phyloP scores from a whole-genome alignment of 1,284 basidiomycete species.

The Apiotrichum gamsii region DNA sequence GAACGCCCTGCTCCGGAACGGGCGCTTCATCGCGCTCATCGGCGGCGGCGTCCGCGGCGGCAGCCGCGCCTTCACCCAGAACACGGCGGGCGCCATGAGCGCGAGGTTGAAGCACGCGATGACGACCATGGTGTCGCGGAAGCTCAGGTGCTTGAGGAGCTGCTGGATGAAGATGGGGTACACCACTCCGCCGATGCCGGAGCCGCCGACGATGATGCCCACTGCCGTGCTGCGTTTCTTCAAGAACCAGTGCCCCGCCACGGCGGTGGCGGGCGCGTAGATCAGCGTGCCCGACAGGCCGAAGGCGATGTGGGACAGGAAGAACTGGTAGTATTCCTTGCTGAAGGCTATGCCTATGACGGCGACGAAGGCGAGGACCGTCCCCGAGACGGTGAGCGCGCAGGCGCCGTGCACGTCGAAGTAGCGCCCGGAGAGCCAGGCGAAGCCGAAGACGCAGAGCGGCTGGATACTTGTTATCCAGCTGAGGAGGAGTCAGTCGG shows the following conservation, averaged over 20 bases:
- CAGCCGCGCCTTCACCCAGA: conserved; percentile 21
- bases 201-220: conserved; percentile 39
- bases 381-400: not conserved
- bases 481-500: too few relatives aligned
- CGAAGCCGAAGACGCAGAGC: conserved; percentile 18
- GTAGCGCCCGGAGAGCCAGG: conserved; percentile 19
- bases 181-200: conserved; percentile 41
- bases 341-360: conserved; percentile 21
- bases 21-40: conserved; percentile 10
- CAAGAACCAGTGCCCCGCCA: conserved; percentile 44
- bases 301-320: conserved; percentile 36
- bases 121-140: conserved; percentile 22
- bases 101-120: conserved; percentile 20
- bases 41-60: conserved; percentile 19
- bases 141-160: conserved; percentile 25
- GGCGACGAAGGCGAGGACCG: not conserved
- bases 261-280: conserved; percentile 40
- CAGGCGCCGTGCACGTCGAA: conserved; percentile 27
- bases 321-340: conserved; percentile 41
- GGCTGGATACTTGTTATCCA: conserved; percentile 22
- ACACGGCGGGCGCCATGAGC: conserved; percentile 20
- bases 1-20: conserved; percentile 33
- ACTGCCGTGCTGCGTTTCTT: conserved; percentile 35
- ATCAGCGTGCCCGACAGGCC: conserved; percentile 33
- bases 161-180: conserved; percentile 40